These are phyloP conservation scores for Gastrodia elata DNA, from an alignment of 106 monocot genomes.

Conservation along the genomic window DNA sequence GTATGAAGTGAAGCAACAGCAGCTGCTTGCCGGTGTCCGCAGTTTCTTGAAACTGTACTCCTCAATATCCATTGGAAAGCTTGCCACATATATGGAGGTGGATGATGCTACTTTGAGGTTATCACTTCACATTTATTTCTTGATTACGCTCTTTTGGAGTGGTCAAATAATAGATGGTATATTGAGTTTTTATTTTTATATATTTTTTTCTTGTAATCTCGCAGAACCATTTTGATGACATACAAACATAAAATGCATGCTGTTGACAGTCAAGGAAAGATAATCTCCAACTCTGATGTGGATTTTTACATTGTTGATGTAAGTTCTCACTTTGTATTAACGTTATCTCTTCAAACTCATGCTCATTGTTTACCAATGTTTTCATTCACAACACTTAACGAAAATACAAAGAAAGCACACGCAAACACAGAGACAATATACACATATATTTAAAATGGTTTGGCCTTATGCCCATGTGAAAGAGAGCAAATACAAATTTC, in stretches of 20 bases:
- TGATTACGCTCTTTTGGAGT: background rate
- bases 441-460: too few species aligned
- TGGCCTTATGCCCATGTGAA: too few species aligned
- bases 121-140: background rate
- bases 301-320: conserved; percentile 83
- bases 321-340: conserved; percentile 10
- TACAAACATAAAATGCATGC: conserved; percentile 97
- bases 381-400: too few species aligned
- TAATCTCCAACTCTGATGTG: conserved; percentile 72
- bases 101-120: conserved; percentile 83
- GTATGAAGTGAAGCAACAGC: conserved; percentile 95
- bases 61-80: conserved; percentile 72
- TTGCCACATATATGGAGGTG: conserved; percentile 80
- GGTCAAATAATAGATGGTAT: background rate
- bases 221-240: conserved; percentile 83
- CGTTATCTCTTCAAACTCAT: background rate
- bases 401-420: too few species aligned
- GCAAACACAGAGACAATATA: too few species aligned
- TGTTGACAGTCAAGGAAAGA: conserved; percentile 68
- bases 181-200: background rate
- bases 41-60: conserved; percentile 82
- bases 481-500: too few species aligned
- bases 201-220: background rate
- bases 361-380: background rate
- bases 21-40: conserved; percentile 65